phyloP scores from a whole-genome alignment of 164 flowering plant genomes.

The Nymphaea thermarum region DNA sequence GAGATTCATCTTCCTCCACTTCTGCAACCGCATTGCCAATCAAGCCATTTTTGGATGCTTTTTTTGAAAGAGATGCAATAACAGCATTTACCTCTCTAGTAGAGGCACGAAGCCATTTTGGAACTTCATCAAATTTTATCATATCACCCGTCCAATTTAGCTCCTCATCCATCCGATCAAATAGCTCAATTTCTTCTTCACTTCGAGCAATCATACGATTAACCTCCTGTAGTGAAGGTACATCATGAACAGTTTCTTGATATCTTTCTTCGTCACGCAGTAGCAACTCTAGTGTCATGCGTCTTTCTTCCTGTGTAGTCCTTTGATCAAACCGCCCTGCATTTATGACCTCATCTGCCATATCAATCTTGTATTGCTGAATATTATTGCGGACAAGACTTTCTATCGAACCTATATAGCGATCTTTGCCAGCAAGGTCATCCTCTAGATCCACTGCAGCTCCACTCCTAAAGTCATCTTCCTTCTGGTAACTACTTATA shows the following conservation, averaged over 20 bases:
- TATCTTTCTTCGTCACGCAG: slow-evolving; percentile 97
- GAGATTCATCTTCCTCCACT: slow-evolving; percentile 37
- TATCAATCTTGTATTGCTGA: slow-evolving; percentile 98
- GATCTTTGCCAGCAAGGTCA: slow-evolving; percentile 98
- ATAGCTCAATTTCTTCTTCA: slow-evolving; percentile 85
- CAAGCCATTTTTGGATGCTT: slow-evolving; percentile 43
- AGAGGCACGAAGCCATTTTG: slow-evolving; percentile 89
- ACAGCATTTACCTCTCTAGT: slow-evolving; percentile 67
- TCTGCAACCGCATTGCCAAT: slow-evolving; percentile 25
- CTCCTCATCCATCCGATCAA: slow-evolving; percentile 99
- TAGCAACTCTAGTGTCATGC: slow-evolving; percentile 80
- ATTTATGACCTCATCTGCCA: slow-evolving; percentile 99
- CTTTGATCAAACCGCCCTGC: slow-evolving; percentile 99
- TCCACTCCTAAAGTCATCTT: slow-evolving; percentile 76
- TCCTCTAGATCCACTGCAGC: slow-evolving; percentile 82
- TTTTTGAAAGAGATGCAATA: slow-evolving; percentile 63
- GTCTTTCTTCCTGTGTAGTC: slow-evolving; percentile 97
- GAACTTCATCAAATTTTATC: slow-evolving; percentile 75
- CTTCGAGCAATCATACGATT: slow-evolving; percentile 97
- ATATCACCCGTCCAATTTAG: slow-evolving; percentile 80
- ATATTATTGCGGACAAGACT: slow-evolving; percentile 90
- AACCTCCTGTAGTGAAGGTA: slow-evolving; percentile 89
- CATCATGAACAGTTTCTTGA: slow-evolving; percentile 93
- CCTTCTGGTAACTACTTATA: slow-evolving; percentile 77
- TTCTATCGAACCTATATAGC: slow-evolving; percentile 97